Conservation (phyloP, 2,329 filamentous ascomycete species). For the Aspergillus novoparasiticus region DNA sequence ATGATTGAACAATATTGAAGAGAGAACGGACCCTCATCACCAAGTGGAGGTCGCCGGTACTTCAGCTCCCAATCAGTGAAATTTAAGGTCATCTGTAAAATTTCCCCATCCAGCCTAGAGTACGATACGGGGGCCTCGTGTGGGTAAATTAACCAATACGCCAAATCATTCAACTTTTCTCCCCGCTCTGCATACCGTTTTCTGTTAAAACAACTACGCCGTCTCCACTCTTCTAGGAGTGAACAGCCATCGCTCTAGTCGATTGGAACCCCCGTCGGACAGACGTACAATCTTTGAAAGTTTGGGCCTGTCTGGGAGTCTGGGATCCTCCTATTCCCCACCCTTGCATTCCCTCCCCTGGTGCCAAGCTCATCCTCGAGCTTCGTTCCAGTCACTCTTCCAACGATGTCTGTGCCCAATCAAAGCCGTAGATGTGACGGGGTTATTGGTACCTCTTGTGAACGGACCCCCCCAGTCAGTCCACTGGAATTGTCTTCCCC, state of each 20-base stretch:
- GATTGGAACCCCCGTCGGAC: conserved; percentile 7
- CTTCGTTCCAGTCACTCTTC: conserved; percentile 11
- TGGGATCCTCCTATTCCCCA: conserved; percentile 14
- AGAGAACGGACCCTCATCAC: background rate
- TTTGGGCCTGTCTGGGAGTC: conserved; percentile 1
- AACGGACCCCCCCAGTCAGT: conserved; percentile 20
- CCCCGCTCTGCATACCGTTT: background rate
- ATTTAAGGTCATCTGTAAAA: background rate
- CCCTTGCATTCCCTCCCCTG: conserved; percentile 16
- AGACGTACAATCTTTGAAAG: background rate
- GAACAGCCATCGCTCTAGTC: background rate
- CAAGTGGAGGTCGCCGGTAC: background rate
- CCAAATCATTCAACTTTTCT: background rate
- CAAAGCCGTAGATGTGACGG: conserved; percentile 7
- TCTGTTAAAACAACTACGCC: background rate
- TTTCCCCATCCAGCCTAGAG: background rate
- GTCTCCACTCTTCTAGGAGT: background rate
- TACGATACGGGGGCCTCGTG: background rate
- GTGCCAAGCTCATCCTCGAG: conserved; percentile 19
- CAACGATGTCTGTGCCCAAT: conserved; percentile 17
- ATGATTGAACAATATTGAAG: background rate
- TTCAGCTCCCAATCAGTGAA: background rate
- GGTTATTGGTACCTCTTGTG: conserved; percentile 10
- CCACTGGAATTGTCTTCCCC: conserved; percentile 4
- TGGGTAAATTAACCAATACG: background rate